Conservation (phyloP, 768 basidiomycete genomes). For the Trametes villosa region DNA sequence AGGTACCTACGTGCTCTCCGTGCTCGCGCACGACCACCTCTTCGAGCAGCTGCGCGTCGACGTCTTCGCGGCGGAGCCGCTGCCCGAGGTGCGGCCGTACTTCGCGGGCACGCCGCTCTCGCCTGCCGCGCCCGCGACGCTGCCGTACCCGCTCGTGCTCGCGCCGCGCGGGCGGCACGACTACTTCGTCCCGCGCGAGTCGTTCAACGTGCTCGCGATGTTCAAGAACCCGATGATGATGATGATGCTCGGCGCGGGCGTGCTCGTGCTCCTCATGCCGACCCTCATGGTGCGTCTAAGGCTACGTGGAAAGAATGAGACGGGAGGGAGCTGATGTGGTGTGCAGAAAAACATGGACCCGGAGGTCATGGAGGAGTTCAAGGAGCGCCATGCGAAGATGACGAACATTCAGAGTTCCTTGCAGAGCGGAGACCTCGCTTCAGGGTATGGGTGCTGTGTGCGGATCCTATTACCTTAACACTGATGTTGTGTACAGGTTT, state of each 20-base stretch:
- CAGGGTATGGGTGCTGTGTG: conserved; percentile 47
- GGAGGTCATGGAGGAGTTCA: conserved; percentile 65
- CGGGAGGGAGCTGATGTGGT: conserved; percentile 1
- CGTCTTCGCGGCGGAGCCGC: conserved; percentile 48
- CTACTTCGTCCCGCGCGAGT: conserved; percentile 72
- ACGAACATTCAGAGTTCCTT: conserved; percentile 58
- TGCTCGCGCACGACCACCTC: conserved; percentile 63
- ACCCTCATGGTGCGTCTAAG: conserved; percentile 64
- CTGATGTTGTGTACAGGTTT: conserved; percentile 37
- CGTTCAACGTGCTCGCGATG: conserved; percentile 77
- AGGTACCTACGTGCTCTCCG: conserved; percentile 72
- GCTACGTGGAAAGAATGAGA: conserved; percentile 35
- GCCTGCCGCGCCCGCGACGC: conserved; percentile 54
- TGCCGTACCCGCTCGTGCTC: conserved; percentile 66
- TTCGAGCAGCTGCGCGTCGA: conserved; percentile 83
- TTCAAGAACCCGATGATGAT: conserved; percentile 86
- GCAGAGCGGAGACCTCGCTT: conserved; percentile 60
- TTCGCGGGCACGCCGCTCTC: conserved; percentile 69
- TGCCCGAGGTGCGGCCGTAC: conserved; percentile 64
- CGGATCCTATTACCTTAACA: neutral
- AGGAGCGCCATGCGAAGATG: conserved; percentile 61
- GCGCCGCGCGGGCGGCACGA: conserved; percentile 55
- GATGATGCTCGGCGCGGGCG: conserved; percentile 69
- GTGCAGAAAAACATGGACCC: conserved; percentile 80
- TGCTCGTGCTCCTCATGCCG: conserved; percentile 73